Base-by-base conservation (phyloP, 805 yeast species). In the Hagleromyces aurorensis region DNA sequence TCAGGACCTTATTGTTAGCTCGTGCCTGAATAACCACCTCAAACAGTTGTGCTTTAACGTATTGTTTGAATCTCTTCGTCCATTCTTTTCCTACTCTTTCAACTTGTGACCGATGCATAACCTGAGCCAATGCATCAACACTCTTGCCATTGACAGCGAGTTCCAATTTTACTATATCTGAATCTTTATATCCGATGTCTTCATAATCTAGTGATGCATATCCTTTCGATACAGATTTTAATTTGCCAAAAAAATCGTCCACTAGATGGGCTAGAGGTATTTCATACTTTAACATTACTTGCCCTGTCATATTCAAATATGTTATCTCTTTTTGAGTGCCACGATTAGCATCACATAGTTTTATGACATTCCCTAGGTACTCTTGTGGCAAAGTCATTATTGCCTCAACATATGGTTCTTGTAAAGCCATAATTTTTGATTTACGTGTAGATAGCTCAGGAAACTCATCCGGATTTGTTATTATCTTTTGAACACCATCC, bases 201-300 rank as follows among this genome's bases (percentile, higher is more conserved):
- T 91, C 96, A 49, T 89, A 89, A 58, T 89, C 97, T 30, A 89
- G 64, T 1, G 96, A 83, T 0, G 95, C 97, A 57, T 83, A 89
- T 1, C 98, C 98, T 48, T 76, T 74, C 0, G 97, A 84, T 1
- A 75, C 69, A 2, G 96, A 87, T 53, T 89, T 89, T 35, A 89
- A 65, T 52, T 82, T 84, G 2, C 97, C 97, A 56, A 91, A 87
- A 54, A 89, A 89, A 58, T 91, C 96, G 50, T 89, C 96, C 5
- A 91, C 95, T 19, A 89, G 61, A 48, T 85, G 93, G 0, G 94
- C 80, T 29, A 91, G 66, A 2, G 98, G 97, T 5, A 89, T 58
- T 35, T 75, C 72, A 55, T 86, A 91, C 45, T 76, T 79, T 43
- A 87, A 55, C 32, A 84, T 56, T 0, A 83, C 89, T 56, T 89